Evolutionary conservation across 2,329 filamentous ascomycete species (phyloP).

Genomic region (Xylaria arbuscula): DNA sequence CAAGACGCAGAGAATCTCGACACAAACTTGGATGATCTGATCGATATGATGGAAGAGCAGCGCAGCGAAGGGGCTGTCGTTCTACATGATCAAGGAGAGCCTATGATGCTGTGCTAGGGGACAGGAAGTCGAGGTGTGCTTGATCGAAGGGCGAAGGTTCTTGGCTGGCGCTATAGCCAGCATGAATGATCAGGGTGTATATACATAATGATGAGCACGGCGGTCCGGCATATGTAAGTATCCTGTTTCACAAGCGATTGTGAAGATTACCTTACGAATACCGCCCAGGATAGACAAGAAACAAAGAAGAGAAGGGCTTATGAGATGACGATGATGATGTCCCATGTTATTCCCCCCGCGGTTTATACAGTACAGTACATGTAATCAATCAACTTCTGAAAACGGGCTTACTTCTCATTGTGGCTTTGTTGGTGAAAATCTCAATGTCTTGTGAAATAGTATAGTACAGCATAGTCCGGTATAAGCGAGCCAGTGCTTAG

Average conservation of each 20-base stretch:
- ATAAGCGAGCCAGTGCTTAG: no score
- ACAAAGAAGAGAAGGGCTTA: slow-evolving; percentile 5
- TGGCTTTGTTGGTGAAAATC: background rate
- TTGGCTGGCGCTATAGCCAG: background rate
- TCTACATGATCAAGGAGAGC: slow-evolving; percentile 39
- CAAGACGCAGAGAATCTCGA: slow-evolving; percentile 76
- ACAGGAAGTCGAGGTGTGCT: background rate
- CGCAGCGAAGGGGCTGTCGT: slow-evolving; percentile 55
- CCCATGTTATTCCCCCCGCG: background rate
- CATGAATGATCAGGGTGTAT: slow-evolving; percentile 17
- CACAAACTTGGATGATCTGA: slow-evolving; percentile 68
- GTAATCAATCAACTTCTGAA: background rate
- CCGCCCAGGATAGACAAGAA: slow-evolving; percentile 8
- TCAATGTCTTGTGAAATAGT: no score
- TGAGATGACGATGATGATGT: slow-evolving; percentile 12
- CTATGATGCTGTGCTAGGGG: slow-evolving; percentile 45
- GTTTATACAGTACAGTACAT: background rate
- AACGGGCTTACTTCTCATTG: background rate
- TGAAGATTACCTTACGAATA: background rate
- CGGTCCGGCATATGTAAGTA: slow-evolving; percentile 10
- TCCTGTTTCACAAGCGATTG: slow-evolving; percentile 15
- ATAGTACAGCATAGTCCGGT: no score
- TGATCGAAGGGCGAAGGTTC: background rate
- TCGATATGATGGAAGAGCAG: slow-evolving; percentile 73
- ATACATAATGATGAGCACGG: slow-evolving; percentile 21